These are phyloP conservation scores for Ustilago shanxiensis DNA, from an alignment of 1,284 basidiomycete species.

Conservation along the genomic window DNA sequence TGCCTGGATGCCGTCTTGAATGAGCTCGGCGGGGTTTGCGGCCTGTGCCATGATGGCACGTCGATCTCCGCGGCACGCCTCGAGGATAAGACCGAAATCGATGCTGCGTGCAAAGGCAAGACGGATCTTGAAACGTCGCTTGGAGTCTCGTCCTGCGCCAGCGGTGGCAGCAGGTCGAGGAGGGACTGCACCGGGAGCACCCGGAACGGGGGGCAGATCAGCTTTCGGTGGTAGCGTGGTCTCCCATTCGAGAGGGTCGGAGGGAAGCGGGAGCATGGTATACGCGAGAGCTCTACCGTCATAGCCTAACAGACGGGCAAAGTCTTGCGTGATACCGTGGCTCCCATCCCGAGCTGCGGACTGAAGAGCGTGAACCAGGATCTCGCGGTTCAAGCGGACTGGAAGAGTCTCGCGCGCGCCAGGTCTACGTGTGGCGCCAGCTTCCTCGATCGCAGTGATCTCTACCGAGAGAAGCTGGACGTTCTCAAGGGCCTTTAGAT, in stretches of 20 bases:
- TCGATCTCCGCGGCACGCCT: constrained; percentile 40
- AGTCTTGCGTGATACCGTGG: constrained; percentile 33
- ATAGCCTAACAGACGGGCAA: constrained; percentile 28
- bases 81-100: constrained; percentile 29
- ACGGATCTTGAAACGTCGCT: constrained; percentile 41
- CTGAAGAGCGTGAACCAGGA: constrained; percentile 24
- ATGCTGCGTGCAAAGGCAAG: constrained; percentile 34
- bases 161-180: constrained; percentile 9
- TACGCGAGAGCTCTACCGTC: constrained; percentile 49
- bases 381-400: constrained; percentile 15
- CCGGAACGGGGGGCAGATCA: constrained; percentile 21
- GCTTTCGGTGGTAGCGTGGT: constrained; percentile 37
- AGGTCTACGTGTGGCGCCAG: neutral
- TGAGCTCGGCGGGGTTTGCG: constrained; percentile 38
- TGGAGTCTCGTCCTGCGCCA: neutral
- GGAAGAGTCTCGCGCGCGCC: constrained; percentile 23
- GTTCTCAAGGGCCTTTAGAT: neutral
- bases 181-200: constrained; percentile 24
- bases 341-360: constrained; percentile 4
- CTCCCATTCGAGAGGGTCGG: constrained; percentile 28
- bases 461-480: constrained; percentile 47
- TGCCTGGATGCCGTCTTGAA: constrained; percentile 40
- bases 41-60: constrained; percentile 39
- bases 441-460: constrained; percentile 35
- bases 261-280: constrained; percentile 12